Conservation (phyloP, 2,329 filamentous ascomycete genomes). For the Alternaria burnsii region DNA sequence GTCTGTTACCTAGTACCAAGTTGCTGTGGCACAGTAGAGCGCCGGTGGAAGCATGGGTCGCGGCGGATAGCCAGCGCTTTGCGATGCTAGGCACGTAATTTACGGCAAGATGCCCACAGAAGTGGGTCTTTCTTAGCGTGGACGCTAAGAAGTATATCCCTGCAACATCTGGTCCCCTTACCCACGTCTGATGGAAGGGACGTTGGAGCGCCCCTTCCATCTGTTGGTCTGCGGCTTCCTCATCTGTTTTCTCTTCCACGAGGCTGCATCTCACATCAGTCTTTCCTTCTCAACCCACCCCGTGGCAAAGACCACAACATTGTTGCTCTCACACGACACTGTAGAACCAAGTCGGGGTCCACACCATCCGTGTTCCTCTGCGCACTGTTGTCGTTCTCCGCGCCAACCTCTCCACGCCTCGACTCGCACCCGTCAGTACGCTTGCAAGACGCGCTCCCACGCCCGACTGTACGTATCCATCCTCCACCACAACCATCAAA, state of each 20-base stretch:
- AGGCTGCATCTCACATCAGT: constrained; percentile 24
- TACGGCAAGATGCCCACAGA: constrained; percentile 16
- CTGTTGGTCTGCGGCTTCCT: constrained; percentile 33
- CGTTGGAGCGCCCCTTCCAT: constrained; percentile 36
- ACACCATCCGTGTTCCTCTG: constrained; percentile 27
- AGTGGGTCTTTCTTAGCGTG: constrained; percentile 2
- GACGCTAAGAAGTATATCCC: background rate
- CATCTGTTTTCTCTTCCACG: constrained; percentile 32
- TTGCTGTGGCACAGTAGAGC: background rate
- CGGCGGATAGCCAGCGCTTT: constrained; percentile 19
- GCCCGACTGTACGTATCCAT: constrained; percentile 11
- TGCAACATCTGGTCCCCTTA: constrained; percentile 19
- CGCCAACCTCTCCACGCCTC: constrained; percentile 36
- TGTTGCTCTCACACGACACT: constrained; percentile 12
- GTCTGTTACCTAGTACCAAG: background rate
- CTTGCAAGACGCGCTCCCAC: constrained; percentile 27
- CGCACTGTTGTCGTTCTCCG: constrained; percentile 37
- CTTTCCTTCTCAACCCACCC: constrained; percentile 22
- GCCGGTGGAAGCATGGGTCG: constrained; percentile 5
- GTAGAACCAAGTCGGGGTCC: constrained; percentile 16
- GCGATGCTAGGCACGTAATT: constrained; percentile 27
- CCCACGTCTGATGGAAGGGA: constrained; percentile 27
- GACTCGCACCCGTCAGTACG: constrained; percentile 25
- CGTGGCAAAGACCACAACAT: constrained; percentile 18
- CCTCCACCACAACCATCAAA: constrained; percentile 6